These are phyloP conservation scores for Sequoia sempervirens DNA, from an alignment of 75 land plant genomes.

Conservation along the genomic window DNA sequence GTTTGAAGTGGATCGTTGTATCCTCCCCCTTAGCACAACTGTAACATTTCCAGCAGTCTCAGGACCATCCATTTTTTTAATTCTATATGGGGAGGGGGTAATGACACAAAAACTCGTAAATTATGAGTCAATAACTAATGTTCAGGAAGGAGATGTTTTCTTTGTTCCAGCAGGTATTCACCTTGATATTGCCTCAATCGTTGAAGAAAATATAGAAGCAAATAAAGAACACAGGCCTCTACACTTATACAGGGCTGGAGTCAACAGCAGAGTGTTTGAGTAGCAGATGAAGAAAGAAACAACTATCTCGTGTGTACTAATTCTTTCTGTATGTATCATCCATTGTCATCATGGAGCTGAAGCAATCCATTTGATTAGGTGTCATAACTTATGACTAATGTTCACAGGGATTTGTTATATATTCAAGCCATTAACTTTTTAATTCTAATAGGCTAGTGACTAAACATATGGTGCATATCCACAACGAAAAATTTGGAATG, in stretches of 20 bases:
- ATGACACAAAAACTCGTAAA: conserved; percentile 15
- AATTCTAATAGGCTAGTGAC: background rate
- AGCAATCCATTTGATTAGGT: background rate
- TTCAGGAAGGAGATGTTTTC: conserved; percentile 59
- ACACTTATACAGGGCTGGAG: conserved; percentile 75
- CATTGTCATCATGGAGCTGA: background rate
- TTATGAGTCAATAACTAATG: conserved; percentile 2
- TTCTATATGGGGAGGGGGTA: conserved; percentile 54
- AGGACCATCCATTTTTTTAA: conserved; percentile 83
- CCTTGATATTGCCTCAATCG: conserved; percentile 11
- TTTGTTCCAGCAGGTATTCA: conserved; percentile 66
- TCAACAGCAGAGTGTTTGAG: conserved; percentile 54
- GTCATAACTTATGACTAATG: background rate
- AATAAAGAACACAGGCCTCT: conserved; percentile 12
- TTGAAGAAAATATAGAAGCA: conserved; percentile 11
- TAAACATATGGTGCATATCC: background rate
- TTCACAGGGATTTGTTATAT: background rate
- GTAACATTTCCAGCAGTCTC: conserved; percentile 34
- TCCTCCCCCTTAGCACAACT: conserved; percentile 46
- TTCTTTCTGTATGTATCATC: background rate
- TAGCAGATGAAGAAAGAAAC: conserved; percentile 15
- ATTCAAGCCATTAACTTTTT: background rate
- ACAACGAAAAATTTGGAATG: background rate
- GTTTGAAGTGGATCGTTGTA: conserved; percentile 85
- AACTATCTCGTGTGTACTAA: background rate